These are phyloP conservation scores for Naganishia antarctica DNA, from an alignment of 768 basidiomycete species.

Conservation along the genomic window DNA sequence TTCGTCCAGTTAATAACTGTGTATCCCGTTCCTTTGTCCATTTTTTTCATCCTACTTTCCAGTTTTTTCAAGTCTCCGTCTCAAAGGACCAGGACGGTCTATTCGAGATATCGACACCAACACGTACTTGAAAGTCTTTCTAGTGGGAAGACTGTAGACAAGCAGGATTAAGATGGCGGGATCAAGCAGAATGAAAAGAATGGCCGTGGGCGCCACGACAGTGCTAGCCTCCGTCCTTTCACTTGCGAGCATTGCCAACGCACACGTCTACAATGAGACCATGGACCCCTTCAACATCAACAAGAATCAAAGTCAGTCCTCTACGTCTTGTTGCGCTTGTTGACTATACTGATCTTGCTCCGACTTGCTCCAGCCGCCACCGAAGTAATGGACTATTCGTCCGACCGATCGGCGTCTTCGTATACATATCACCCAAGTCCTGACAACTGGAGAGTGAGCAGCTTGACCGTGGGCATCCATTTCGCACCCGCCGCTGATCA, in stretches of 20 bases:
- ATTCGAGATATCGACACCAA: neutral
- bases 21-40: slow-evolving; percentile 2
- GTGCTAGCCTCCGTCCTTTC: slow-evolving; percentile 9
- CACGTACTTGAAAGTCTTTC: neutral
- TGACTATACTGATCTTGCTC: neutral
- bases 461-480: no score
- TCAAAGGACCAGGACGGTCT: neutral
- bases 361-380: slow-evolving; percentile 29
- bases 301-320: slow-evolving; percentile 42
- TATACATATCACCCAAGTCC: slow-evolving; percentile 73
- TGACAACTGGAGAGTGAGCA: slow-evolving; percentile 66
- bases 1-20: neutral
- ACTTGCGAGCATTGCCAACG: slow-evolving; percentile 10
- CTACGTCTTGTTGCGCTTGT: neutral
- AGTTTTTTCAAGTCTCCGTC: neutral
- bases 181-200: slow-evolving; percentile 16
- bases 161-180: slow-evolving; percentile 2
- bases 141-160: neutral
- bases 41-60: neutral
- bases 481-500: no score
- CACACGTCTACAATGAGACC: slow-evolving; percentile 41
- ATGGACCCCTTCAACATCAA: slow-evolving; percentile 49
- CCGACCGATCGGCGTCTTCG: slow-evolving; percentile 54
- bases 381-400: slow-evolving; percentile 61
- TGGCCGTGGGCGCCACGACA: slow-evolving; percentile 13